These are phyloP conservation scores for Zymoseptoria crescenta DNA, from an alignment of 2,329 filamentous ascomycete genomes.

Conservation along the genomic window DNA sequence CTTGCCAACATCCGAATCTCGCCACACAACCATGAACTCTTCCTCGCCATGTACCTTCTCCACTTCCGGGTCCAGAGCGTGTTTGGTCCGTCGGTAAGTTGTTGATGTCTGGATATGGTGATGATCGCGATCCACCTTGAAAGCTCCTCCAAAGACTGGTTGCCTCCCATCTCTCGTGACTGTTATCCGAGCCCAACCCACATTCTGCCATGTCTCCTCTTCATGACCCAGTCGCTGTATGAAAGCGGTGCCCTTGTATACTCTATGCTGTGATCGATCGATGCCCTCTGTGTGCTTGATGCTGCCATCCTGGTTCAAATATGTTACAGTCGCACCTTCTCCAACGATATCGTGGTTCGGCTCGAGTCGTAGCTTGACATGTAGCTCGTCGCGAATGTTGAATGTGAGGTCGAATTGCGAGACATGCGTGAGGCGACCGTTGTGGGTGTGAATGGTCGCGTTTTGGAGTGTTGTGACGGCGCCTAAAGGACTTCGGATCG, in stretches of 20 bases:
- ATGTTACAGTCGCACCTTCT: constrained; percentile 64
- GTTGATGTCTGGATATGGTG: constrained; percentile 76
- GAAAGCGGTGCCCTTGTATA: constrained; percentile 76
- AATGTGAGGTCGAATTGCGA: constrained; percentile 84
- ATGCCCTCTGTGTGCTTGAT: constrained; percentile 61
- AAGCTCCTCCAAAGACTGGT: constrained; percentile 85
- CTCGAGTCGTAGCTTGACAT: constrained; percentile 71
- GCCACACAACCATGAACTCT: constrained; percentile 83
- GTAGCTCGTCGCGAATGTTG: constrained; percentile 56
- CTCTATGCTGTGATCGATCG: constrained; percentile 64
- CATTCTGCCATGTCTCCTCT: constrained; percentile 62
- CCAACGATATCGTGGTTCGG: constrained; percentile 87
- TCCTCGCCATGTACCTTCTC: constrained; percentile 44
- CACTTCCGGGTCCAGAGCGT: constrained; percentile 62
- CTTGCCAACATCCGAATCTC: constrained; percentile 71
- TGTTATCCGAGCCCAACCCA: constrained; percentile 79
- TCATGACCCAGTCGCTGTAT: constrained; percentile 48
- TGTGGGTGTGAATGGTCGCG: constrained; percentile 68
- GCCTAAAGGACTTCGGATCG: constrained; percentile 66
- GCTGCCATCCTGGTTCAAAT: constrained; percentile 64
- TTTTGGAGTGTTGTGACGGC: constrained; percentile 67
- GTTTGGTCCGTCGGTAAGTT: constrained; percentile 66
- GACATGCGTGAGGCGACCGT: constrained; percentile 68
- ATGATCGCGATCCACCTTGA: constrained; percentile 70
- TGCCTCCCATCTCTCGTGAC: constrained; percentile 66